Evolutionary conservation across 225 moss, liverwort and hornwort species (phyloP).

Genomic region (Sphagnum tenellum): DNA sequence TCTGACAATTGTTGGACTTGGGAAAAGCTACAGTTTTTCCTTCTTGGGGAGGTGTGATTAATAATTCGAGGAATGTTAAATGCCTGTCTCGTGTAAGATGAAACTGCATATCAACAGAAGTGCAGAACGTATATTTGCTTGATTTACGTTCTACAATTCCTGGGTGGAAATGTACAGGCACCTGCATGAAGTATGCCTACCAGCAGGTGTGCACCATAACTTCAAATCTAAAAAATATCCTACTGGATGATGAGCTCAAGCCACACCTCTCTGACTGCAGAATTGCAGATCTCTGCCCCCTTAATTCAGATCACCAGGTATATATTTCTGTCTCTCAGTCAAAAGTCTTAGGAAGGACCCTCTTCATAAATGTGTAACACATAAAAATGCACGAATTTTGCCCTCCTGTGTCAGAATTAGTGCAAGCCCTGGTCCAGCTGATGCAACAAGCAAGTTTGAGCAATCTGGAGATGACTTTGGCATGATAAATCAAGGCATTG

Average conservation of each 20-base stretch:
- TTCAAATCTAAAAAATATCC: conserved; percentile 61
- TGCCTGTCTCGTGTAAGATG: not conserved
- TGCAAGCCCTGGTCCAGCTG: conserved; percentile 64
- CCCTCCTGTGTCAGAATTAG: conserved; percentile 79
- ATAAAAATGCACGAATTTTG: conserved; percentile 42
- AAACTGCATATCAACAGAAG: not conserved
- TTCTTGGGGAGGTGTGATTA: too few species aligned
- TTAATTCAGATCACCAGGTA: conserved; percentile 61
- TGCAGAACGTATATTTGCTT: not conserved
- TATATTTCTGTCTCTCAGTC: too few species aligned
- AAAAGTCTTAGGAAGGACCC: too few species aligned
- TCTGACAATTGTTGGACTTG: too few species aligned
- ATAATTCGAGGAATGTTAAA: too few species aligned
- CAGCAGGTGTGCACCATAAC: conserved; percentile 62
- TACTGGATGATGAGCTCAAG: conserved; percentile 65
- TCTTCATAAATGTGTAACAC: not conserved
- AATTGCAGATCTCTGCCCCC: conserved; percentile 47
- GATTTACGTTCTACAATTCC: not conserved
- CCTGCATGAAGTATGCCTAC: conserved; percentile 71
- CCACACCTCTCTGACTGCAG: conserved; percentile 71
- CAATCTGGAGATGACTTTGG: conserved; percentile 42
- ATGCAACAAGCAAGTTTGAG: conserved; percentile 80
- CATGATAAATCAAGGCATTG: conserved; percentile 5
- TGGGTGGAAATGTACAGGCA: conserved; percentile 21
- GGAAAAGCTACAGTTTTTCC: not conserved